These are phyloP conservation scores for Elymus sibiricus DNA, from an alignment of 176 grass and related monocot genomes.

Conservation along the genomic window DNA sequence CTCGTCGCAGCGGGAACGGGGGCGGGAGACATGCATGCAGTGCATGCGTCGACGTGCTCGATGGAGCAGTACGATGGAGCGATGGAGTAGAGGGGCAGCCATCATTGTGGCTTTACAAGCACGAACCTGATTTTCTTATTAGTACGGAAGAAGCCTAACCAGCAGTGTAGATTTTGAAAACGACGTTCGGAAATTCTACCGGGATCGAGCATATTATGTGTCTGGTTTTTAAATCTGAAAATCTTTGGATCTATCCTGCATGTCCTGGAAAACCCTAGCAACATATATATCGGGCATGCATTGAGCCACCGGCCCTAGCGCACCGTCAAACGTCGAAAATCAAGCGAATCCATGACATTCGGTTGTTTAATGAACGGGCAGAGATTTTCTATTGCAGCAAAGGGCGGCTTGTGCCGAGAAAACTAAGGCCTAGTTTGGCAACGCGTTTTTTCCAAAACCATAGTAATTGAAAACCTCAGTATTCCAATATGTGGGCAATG, in stretches of 20 bases:
- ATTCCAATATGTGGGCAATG: no score
- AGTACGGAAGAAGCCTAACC: not conserved
- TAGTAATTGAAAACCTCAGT: no score
- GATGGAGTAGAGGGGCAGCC: not conserved
- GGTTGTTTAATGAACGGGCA: no score
- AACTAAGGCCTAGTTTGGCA: no score
- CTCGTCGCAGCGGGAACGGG: not conserved
- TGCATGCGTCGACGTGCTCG: not conserved
- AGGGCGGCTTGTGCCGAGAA: not conserved
- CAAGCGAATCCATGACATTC: no score
- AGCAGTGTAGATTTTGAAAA: not conserved
- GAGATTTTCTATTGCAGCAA: not conserved
- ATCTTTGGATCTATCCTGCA: not conserved
- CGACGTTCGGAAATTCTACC: not conserved
- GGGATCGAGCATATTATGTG: not conserved
- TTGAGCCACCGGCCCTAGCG: no score
- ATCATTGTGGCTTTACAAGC: not conserved
- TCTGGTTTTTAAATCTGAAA: not conserved
- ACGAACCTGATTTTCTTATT: not conserved
- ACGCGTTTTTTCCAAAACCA: no score
- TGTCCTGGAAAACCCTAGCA: not conserved
- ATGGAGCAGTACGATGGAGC: not conserved
- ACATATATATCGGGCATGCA: no score
- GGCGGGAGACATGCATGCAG: conserved; percentile 3
- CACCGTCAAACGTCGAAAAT: not conserved